phyloP scores from a whole-genome alignment of 1,284 basidiomycete genomes.

The Pholiota adiposa region DNA sequence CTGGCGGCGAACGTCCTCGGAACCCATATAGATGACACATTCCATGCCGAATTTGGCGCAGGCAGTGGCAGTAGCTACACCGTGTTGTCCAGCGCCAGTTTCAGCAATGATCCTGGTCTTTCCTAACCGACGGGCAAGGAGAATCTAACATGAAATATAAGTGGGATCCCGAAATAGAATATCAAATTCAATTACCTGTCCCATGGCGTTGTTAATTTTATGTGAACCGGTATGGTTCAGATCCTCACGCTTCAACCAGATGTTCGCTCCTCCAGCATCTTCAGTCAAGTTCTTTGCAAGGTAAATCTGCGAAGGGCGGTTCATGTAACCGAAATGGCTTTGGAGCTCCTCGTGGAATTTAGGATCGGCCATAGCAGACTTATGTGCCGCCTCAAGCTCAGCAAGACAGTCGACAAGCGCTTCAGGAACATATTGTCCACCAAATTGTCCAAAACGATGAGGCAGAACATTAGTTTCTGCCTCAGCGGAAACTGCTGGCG shows the following conservation, averaged over 20 bases:
- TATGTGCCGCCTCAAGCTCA: slow-evolving; percentile 93
- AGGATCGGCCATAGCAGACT: slow-evolving; percentile 85
- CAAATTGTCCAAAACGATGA: slow-evolving; percentile 91
- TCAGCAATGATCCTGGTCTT: slow-evolving; percentile 99
- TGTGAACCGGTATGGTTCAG: slow-evolving; percentile 97
- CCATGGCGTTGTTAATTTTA: slow-evolving; percentile 96
- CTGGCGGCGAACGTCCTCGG: slow-evolving; percentile 97
- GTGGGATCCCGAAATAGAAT: not conserved
- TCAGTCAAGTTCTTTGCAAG: slow-evolving; percentile 77
- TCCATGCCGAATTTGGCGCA: slow-evolving; percentile 97
- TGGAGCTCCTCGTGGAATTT: slow-evolving; percentile 94
- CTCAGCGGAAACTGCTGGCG: slow-evolving; percentile 32
- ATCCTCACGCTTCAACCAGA: slow-evolving; percentile 99
- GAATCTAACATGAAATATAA: slow-evolving; percentile 62
- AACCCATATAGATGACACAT: slow-evolving; percentile 98
- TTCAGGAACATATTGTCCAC: slow-evolving; percentile 97
- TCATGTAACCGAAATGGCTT: slow-evolving; percentile 89
- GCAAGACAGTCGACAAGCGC: slow-evolving; percentile 88
- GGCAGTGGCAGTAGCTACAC: slow-evolving; percentile 97
- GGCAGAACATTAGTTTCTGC: slow-evolving; percentile 63
- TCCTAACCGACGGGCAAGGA: slow-evolving; percentile 90
- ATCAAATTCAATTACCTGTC: slow-evolving; percentile 58
- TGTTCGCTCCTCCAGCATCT: slow-evolving; percentile 85
- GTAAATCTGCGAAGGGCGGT: slow-evolving; percentile 79
- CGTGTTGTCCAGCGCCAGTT: slow-evolving; percentile 98